phyloP scores from a whole-genome alignment of 495 filamentous ascomycete genomes.

The Copromyces sp. region DNA sequence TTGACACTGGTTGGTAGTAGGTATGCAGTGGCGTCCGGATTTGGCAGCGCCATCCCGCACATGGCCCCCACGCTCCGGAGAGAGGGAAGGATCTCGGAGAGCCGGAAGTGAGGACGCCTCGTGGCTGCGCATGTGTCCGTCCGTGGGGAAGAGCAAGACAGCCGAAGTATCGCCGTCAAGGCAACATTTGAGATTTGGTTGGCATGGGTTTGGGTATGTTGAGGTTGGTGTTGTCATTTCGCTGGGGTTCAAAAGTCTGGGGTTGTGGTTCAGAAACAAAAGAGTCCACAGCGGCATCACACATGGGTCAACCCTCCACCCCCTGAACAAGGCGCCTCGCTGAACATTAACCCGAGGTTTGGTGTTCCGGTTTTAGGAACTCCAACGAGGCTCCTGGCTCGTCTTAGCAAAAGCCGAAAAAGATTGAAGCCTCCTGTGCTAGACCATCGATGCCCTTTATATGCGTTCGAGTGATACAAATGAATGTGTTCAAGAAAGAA shows the following conservation, averaged over 20 bases:
- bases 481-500: neutral
- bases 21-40: neutral
- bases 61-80: slow-evolving; percentile 3
- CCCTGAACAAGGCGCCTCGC: neutral
- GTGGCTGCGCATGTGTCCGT: neutral
- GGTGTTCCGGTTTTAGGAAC: neutral
- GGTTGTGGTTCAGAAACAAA: neutral
- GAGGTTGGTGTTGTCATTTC: neutral
- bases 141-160: neutral
- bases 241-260: neutral
- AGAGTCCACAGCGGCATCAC: neutral
- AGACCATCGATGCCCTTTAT: neutral
- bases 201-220: neutral
- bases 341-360: neutral
- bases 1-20: neutral
- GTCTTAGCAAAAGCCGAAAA: neutral
- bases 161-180: neutral
- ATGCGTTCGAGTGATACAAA: neutral
- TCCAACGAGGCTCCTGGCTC: neutral
- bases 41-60: neutral
- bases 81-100: slow-evolving; percentile 12
- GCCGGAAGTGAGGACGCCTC: slow-evolving; percentile 4
- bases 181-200: neutral
- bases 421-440: neutral
- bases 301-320: neutral